Conservation (phyloP, 345 rosid genomes). For the Rhodamnia rubescens region DNA sequence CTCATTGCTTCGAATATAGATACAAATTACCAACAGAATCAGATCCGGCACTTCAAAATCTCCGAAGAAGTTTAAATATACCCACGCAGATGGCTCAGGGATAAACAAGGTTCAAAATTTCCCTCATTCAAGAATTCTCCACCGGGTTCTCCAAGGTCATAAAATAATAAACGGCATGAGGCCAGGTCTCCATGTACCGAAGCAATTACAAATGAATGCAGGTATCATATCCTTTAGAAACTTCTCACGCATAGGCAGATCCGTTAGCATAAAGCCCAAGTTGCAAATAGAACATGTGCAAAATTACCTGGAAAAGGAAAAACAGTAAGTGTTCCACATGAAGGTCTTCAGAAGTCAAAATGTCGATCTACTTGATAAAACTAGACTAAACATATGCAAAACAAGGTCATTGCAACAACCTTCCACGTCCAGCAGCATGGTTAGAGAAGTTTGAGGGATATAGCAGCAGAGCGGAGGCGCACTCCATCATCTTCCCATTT, state of each 20-base stretch:
- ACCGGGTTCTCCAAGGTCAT: background rate
- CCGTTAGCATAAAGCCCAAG: background rate
- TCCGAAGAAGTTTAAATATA: background rate
- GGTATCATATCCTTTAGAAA: background rate
- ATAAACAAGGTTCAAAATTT: background rate
- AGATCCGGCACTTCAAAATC: background rate
- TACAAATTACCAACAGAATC: background rate
- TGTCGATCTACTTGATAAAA: background rate
- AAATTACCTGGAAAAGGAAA: background rate
- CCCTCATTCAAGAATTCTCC: background rate
- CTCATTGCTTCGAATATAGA: background rate
- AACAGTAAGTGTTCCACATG: background rate
- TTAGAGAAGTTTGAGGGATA: conserved; percentile 49
- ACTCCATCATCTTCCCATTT: conserved; percentile 75
- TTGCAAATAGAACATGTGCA: background rate
- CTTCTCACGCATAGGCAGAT: background rate
- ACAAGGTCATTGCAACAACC: background rate
- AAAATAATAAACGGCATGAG: background rate
- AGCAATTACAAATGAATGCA: background rate
- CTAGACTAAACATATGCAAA: background rate
- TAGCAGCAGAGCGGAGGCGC: conserved; percentile 74
- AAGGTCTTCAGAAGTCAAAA: background rate
- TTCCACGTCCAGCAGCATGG: background rate
- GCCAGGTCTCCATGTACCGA: background rate
- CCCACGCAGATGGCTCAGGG: background rate